phyloP scores from a whole-genome alignment of 345 rosid genomes.

The Aethionema arabicum region DNA sequence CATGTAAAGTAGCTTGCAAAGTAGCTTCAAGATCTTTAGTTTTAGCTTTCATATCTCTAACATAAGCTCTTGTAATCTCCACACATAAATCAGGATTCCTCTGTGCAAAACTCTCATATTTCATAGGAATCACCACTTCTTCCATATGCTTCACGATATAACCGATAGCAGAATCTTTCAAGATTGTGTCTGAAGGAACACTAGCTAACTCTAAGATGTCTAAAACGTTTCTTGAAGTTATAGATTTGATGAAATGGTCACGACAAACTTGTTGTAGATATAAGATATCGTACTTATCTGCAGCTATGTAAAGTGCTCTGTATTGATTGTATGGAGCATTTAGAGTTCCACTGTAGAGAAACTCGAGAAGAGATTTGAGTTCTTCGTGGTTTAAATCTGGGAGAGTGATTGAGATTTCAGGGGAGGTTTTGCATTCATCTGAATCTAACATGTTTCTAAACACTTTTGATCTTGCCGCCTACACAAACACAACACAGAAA shows the following conservation, averaged over 20 bases:
- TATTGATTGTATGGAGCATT: constrained; percentile 29
- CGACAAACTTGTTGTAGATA: constrained; percentile 30
- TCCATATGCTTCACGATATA: constrained; percentile 35
- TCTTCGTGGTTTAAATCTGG: constrained; percentile 23
- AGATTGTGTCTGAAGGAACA: constrained; percentile 32
- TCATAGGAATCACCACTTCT: constrained; percentile 36
- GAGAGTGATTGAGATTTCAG: constrained; percentile 31
- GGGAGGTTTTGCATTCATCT: constrained; percentile 36
- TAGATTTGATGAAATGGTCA: constrained; percentile 22
- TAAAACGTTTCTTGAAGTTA: constrained; percentile 34
- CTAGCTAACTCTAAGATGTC: constrained; percentile 34
- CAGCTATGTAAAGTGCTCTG: constrained; percentile 35
- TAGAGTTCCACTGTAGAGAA: constrained; percentile 32
- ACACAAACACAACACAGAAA: no score
- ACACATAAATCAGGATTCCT: constrained; percentile 35
- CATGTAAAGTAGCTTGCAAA: not conserved
- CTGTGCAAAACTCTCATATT: constrained; percentile 38
- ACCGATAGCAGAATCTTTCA: constrained; percentile 18
- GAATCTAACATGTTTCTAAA: constrained; percentile 36
- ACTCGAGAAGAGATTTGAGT: constrained; percentile 31
- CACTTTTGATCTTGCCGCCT: constrained; percentile 32
- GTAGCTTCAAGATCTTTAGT: constrained; percentile 8
- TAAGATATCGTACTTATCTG: constrained; percentile 32
- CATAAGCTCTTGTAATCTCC: constrained; percentile 33
- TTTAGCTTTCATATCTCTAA: constrained; percentile 29